These are phyloP conservation scores for Penicillium bovifimosum DNA, from an alignment of 495 filamentous ascomycete genomes.

Conservation along the genomic window DNA sequence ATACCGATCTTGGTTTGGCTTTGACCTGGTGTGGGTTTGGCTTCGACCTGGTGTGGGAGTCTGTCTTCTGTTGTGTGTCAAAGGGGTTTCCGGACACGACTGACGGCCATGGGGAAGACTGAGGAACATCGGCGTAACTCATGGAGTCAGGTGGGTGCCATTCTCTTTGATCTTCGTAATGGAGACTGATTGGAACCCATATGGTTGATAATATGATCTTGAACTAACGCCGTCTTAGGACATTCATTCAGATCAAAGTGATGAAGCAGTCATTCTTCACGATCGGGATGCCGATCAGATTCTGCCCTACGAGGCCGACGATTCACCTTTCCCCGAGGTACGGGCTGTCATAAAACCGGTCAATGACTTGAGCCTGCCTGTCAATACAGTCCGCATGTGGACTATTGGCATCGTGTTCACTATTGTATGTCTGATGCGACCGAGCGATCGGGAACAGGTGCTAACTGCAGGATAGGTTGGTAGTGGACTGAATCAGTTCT, in stretches of 20 bases:
- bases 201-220: neutral
- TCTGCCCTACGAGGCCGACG: constrained; percentile 47
- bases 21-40: neutral
- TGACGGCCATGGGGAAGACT: neutral
- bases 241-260: constrained; percentile 2
- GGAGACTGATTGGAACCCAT: neutral
- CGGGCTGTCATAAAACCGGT: constrained; percentile 42
- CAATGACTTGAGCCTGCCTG: constrained; percentile 60
- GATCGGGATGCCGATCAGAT: constrained; percentile 35
- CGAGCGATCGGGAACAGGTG: neutral
- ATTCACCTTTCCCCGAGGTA: constrained; percentile 68
- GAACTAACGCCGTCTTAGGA: constrained; percentile 2
- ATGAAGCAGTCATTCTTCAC: constrained; percentile 24
- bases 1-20: neutral
- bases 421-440: constrained; percentile 32
- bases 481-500: constrained; percentile 66
- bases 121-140: constrained; percentile 9
- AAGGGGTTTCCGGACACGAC: neutral
- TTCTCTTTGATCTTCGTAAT: neutral
- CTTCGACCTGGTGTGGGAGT: neutral
- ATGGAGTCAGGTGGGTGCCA: constrained; percentile 15
- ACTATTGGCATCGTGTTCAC: constrained; percentile 63
- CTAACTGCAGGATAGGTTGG: constrained; percentile 37
- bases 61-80: neutral
- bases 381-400: constrained; percentile 70